Conservation (phyloP, 331 rosid genomes). For the Saraca asoca region DNA sequence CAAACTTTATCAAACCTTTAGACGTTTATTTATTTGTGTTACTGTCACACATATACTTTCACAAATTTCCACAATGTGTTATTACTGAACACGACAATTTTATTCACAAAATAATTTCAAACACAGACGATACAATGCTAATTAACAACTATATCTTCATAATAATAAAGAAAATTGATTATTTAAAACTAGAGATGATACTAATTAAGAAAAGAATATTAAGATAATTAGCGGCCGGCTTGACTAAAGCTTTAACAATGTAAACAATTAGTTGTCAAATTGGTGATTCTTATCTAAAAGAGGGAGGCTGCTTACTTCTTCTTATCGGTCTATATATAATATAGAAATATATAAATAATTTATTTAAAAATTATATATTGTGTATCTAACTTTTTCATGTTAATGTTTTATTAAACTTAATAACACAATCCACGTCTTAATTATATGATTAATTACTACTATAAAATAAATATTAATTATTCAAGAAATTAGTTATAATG, state of each 20-base stretch:
- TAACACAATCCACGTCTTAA: too few relatives aligned
- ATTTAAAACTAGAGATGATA: background rate
- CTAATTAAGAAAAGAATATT: background rate
- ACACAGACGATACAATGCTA: background rate
- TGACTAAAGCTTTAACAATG: constrained; percentile 44
- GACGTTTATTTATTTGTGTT: constrained; percentile 15
- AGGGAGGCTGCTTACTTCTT: constrained; percentile 25
- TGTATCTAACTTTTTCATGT: too few relatives aligned
- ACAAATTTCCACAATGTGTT: constrained; percentile 10
- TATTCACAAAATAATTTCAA: constrained; percentile 14
- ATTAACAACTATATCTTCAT: constrained; percentile 16
- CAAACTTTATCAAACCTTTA: constrained; percentile 35
- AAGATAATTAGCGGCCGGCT: constrained; percentile 51
- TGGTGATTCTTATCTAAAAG: constrained; percentile 39
- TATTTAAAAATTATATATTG: too few relatives aligned
- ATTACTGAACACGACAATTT: constrained; percentile 36
- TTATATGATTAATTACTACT: too few relatives aligned
- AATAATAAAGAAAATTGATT: constrained; percentile 24
- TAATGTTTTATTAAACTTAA: too few relatives aligned
- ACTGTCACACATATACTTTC: constrained; percentile 34
- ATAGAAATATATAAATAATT: too few relatives aligned
- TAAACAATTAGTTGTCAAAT: constrained; percentile 49
- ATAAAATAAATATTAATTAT: too few relatives aligned
- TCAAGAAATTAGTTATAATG: too few relatives aligned
- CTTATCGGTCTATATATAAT: too few relatives aligned